Evolutionary conservation across 495 filamentous ascomycete genomes (phyloP), one percentile per base, ranked within the genome.

Genomic region (Penicillium nucicola): DNA sequence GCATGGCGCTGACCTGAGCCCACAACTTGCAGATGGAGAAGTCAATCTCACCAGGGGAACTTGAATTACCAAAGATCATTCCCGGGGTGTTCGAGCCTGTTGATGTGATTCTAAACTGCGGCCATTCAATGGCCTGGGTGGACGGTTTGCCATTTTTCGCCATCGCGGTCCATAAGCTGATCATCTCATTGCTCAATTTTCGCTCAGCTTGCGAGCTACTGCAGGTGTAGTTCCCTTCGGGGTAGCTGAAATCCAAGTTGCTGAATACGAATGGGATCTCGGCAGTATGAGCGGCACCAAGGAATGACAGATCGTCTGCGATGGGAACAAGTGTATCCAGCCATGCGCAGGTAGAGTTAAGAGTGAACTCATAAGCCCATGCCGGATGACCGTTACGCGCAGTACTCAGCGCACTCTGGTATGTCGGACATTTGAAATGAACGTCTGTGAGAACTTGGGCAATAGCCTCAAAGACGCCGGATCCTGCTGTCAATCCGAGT

Each of bases 181-280:
- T 68, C 57, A 76, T 61, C 22, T 62, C 37, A 10, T 50, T 50
- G 38, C 68, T 62, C 42, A 74, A 53, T 8, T 40, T 34, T 10
- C 51, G 50, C 52, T 76, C 72, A 10, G 40, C 43, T 2, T 44
- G 18, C 5, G 69, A 55, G 55, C 60, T 60, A 14, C 55, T 70
- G 50, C 69, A 75, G 22, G 54, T 67, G 10, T 35, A 35, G 45
- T 48, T 37, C 9, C 5, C 22, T 17, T 9, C 57, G 20, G 54
- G 45, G 4, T 57, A 63, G 17, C 54, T 50, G 30, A 44, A 40
- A 17, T 53, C 37, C 20, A 65, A 53, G 38, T 70, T 66, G 23
- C 68, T 69, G 36, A 74, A 70, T n/a, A 75, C 66, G 48, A 63
- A 71, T 13, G 69, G 71, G 35, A 75, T 59, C 45, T 75, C 71